Conservation (phyloP, 139 green algal genomes). For the Marvania coccoides region DNA sequence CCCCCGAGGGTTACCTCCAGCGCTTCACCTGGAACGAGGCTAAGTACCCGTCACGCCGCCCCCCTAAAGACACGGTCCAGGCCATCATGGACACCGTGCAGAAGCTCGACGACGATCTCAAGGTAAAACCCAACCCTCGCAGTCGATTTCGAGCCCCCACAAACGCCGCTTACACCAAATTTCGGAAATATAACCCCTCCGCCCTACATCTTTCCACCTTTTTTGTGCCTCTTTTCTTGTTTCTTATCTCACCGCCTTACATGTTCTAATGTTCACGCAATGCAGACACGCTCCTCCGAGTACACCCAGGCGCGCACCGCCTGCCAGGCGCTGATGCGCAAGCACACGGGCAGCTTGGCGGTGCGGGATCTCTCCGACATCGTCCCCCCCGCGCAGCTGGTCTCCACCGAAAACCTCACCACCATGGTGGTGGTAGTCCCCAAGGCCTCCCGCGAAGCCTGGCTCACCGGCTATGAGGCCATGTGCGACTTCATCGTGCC, state of each 20-base stretch:
- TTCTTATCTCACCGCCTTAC: too few relatives aligned
- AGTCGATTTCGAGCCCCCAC: too few relatives aligned
- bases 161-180: too few relatives aligned
- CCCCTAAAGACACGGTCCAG: slow-evolving; percentile 84
- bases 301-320: slow-evolving; percentile 76
- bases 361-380: slow-evolving; percentile 72
- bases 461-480: slow-evolving; percentile 78
- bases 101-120: slow-evolving; percentile 96
- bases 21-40: slow-evolving; percentile 93
- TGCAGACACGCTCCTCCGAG: slow-evolving; percentile 54
- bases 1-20: slow-evolving; percentile 65
- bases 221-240: too few relatives aligned
- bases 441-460: slow-evolving; percentile 75
- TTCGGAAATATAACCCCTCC: too few relatives aligned
- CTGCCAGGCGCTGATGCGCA: slow-evolving; percentile 63
- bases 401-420: slow-evolving; percentile 87
- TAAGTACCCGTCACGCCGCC: slow-evolving; percentile 83
- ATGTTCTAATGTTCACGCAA: too few relatives aligned
- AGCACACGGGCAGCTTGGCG: slow-evolving; percentile 77
- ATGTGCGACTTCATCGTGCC: slow-evolving; percentile 85
- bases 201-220: too few relatives aligned
- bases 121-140: slow-evolving; percentile 43
- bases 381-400: slow-evolving; percentile 49
- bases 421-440: slow-evolving; percentile 87
- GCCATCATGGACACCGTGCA: slow-evolving; percentile 78